A percentile compares a stretch with the other conserved stretches of the same genome.
Conservation (phyloP, 2,329 filamentous ascomycete genomes). For the Hypoxylon rubiginosum region DNA sequence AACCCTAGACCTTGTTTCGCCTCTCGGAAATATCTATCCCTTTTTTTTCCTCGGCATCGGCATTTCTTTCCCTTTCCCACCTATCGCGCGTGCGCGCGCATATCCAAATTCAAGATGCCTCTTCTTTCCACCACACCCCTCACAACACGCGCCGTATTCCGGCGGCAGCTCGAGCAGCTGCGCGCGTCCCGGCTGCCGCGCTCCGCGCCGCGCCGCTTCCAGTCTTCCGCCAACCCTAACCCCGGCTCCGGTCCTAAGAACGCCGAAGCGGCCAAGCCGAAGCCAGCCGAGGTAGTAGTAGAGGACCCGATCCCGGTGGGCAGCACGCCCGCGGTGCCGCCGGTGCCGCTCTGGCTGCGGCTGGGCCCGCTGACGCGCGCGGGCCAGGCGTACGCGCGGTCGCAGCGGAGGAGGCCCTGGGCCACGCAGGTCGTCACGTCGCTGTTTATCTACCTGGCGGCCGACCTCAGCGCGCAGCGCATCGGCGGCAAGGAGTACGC, state of each 20-base stretch:
- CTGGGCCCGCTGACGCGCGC: constrained; percentile 69
- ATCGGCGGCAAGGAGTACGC: constrained; percentile 76
- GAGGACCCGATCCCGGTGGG: constrained; percentile 59
- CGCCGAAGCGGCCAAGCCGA: constrained; percentile 24
- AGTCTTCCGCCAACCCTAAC: constrained; percentile 32
- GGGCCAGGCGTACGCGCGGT: constrained; percentile 73
- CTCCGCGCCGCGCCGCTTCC: constrained; percentile 25
- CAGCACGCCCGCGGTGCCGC: constrained; percentile 55
- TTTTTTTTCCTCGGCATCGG: not conserved
- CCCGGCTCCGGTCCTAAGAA: constrained; percentile 19
- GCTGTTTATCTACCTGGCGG: constrained; percentile 82
- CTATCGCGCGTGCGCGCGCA: too few relatives aligned
- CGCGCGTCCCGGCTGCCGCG: constrained; percentile 35
- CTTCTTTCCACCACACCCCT: constrained; percentile 10
- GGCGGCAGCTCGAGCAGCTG: constrained; percentile 38
- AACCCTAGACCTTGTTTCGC: too few relatives aligned
- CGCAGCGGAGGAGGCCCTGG: constrained; percentile 80
- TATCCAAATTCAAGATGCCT: constrained; percentile 25
- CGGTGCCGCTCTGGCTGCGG: constrained; percentile 68
- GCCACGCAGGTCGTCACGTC: constrained; percentile 83
- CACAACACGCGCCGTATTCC: constrained; percentile 39
- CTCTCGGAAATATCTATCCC: not conserved
- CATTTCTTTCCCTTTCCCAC: constrained; percentile 5
- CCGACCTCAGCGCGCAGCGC: constrained; percentile 82
- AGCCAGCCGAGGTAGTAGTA: constrained; percentile 17